A percentile compares a stretch with the other conserved stretches of the same genome.
phyloP scores from a whole-genome alignment of 768 basidiomycete species.

The Suillus fuscotomentosus region DNA sequence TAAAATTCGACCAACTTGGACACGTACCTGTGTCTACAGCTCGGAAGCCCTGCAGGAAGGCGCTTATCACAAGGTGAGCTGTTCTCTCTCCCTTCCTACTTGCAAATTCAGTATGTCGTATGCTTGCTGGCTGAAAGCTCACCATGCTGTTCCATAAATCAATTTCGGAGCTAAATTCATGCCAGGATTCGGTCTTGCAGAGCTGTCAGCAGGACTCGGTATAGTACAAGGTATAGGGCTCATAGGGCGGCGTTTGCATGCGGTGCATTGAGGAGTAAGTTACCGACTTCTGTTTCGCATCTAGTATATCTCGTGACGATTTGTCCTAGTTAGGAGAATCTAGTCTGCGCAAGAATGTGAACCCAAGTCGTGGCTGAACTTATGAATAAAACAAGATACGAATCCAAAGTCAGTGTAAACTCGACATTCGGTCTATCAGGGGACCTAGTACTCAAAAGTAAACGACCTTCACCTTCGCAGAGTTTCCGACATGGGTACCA shows the following conservation, averaged over 20 bases:
- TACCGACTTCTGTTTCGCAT: background rate
- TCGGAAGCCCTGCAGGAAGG: constrained; percentile 73
- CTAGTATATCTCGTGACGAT: background rate
- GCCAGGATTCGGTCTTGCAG: background rate
- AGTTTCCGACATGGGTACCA: constrained; percentile 23
- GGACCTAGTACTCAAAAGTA: constrained; percentile 35
- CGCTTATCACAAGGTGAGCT: constrained; percentile 61
- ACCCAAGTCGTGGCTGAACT: background rate
- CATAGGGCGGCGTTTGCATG: constrained; percentile 3
- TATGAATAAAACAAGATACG: background rate
- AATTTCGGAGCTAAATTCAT: constrained; percentile 42
- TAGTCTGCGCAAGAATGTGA: background rate
- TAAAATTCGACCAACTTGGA: background rate
- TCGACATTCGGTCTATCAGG: background rate
- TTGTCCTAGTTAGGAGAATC: background rate
- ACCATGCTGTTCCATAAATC: constrained; percentile 68
- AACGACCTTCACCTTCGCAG: constrained; percentile 40
- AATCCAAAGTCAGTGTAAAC: background rate
- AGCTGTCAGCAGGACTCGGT: background rate
- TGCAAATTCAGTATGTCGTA: constrained; percentile 3
- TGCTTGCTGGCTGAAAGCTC: constrained; percentile 12
- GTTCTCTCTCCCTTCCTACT: constrained; percentile 79
- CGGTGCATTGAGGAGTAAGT: background rate
- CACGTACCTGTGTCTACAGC: constrained; percentile 79
- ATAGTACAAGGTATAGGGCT: background rate